A percentile compares a stretch with the other conserved stretches of the same genome.
phyloP scores from a whole-genome alignment of 352 stramenopile species.

The Phytophthora constricta region DNA sequence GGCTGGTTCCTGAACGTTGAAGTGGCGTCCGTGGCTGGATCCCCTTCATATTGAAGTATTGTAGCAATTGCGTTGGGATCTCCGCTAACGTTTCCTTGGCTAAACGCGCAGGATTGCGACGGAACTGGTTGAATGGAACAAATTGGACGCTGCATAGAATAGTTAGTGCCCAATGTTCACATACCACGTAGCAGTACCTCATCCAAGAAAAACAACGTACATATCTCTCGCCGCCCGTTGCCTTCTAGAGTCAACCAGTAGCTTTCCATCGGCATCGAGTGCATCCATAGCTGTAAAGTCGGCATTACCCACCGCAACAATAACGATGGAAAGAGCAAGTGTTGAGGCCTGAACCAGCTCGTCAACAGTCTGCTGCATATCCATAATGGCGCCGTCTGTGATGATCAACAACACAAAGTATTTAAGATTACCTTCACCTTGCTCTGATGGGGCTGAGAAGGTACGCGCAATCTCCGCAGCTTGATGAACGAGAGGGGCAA shows the following conservation, averaged over 20 bases:
- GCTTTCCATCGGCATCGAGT: constrained; percentile 63
- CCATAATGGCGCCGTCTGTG: constrained; percentile 79
- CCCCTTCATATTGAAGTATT: constrained; percentile 67
- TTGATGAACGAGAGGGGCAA: constrained; percentile 77
- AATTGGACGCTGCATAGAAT: constrained; percentile 66
- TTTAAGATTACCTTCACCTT: constrained; percentile 51
- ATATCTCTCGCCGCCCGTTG: constrained; percentile 61
- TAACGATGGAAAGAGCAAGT: constrained; percentile 81
- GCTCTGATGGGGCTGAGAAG: constrained; percentile 45
- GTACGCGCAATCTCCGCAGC: constrained; percentile 64
- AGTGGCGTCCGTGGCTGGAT: constrained; percentile 61
- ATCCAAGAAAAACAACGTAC: constrained; percentile 46
- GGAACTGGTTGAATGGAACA: constrained; percentile 77
- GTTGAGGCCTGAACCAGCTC: constrained; percentile 70
- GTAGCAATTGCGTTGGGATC: constrained; percentile 65
- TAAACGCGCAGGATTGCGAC: constrained; percentile 59
- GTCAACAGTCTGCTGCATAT: constrained; percentile 78
- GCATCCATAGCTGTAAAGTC: constrained; percentile 75
- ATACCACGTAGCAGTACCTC: too few relatives aligned
- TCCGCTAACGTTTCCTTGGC: constrained; percentile 78
- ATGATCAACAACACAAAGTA: constrained; percentile 83
- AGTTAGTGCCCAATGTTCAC: constrained; percentile 8
- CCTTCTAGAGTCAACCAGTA: constrained; percentile 52
- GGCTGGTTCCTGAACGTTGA: constrained; percentile 59
- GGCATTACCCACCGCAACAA: constrained; percentile 82